Percentiles rank a stretch among this genome's conserved stretches.
Conservation (phyloP, 2,329 filamentous ascomycete species). For the Colletotrichum musicola region DNA sequence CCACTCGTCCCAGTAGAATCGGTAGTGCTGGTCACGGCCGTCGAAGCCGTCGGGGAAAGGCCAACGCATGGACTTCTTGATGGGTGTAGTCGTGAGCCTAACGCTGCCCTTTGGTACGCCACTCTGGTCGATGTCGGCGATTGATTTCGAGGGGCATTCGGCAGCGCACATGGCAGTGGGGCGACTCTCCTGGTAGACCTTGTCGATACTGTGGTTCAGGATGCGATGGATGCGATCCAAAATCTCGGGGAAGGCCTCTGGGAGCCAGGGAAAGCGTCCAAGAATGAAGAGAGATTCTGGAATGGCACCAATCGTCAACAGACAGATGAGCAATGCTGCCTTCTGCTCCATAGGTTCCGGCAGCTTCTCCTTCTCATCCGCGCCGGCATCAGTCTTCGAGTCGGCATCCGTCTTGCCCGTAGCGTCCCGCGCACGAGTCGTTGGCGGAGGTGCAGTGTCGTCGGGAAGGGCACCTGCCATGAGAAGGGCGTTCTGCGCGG, state of each 20-base stretch:
- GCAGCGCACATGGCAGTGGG: conserved; percentile 48
- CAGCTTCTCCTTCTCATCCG: conserved; percentile 63
- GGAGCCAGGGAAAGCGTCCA: conserved; percentile 92
- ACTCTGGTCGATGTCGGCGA: conserved; percentile 70
- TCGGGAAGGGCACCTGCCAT: conserved; percentile 90
- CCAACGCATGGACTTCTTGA: conserved; percentile 83
- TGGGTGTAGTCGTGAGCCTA: conserved; percentile 68
- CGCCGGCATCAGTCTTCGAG: conserved; percentile 62
- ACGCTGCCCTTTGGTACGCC: conserved; percentile 78
- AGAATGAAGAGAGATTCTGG: conserved; percentile 94
- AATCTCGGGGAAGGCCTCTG: conserved; percentile 86
- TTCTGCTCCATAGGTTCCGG: conserved; percentile 91
- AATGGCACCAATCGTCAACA: conserved; percentile 91
- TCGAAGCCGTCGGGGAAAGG: conserved; percentile 84
- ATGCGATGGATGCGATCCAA: conserved; percentile 87
- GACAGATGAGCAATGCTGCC: conserved; percentile 82
- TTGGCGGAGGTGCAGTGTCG: conserved; percentile 71
- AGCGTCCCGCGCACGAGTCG: conserved; percentile 62
- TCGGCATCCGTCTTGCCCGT: conserved; percentile 64
- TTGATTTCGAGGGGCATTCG: conserved; percentile 58
- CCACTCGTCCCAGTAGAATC: conserved; percentile 99
- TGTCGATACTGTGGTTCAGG: conserved; percentile 82
- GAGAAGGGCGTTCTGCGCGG: conserved; percentile 84
- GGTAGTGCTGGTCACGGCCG: conserved; percentile 80
- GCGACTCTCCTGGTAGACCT: conserved; percentile 70